Evolutionary conservation across 768 basidiomycete species (phyloP).

Genomic region (Naganishia vishniacii): DNA sequence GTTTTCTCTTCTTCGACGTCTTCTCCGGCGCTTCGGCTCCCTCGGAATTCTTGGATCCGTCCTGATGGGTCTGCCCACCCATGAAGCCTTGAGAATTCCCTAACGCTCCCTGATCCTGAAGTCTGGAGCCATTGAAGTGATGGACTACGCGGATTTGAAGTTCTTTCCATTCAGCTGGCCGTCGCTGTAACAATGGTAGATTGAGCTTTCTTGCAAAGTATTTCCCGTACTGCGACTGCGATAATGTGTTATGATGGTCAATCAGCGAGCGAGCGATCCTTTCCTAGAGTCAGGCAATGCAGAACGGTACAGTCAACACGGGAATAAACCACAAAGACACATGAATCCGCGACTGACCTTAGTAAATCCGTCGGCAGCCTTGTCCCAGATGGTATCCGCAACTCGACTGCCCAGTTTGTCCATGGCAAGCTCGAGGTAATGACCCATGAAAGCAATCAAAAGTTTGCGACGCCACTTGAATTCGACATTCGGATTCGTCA

Average conservation of each 20-base stretch:
- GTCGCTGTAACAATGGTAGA: conserved; percentile 67
- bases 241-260: conserved; percentile 64
- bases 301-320: background rate
- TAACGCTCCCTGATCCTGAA: background rate
- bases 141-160: conserved; percentile 55
- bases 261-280: conserved; percentile 81
- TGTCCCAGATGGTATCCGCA: conserved; percentile 82
- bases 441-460: conserved; percentile 67
- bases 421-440: conserved; percentile 74
- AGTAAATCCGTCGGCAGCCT: conserved; percentile 77
- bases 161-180: conserved; percentile 78
- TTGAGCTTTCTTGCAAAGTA: conserved; percentile 77
- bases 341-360: conserved; percentile 57
- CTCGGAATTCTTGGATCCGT: conserved; percentile 43
- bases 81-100: background rate
- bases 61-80: conserved; percentile 29
- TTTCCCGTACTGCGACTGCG: conserved; percentile 75
- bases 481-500: conserved; percentile 64
- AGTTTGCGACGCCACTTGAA: conserved; percentile 64
- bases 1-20: conserved; percentile 52
- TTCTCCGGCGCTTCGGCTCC: conserved; percentile 52
- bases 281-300: conserved; percentile 59
- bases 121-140: conserved; percentile 35
- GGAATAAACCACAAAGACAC: background rate
- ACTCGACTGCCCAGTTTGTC: conserved; percentile 87